Evolutionary conservation across 768 basidiomycete species (phyloP), one percentile per base, ranked within the genome.

Genomic region (Hydnomerulius pinastri): DNA sequence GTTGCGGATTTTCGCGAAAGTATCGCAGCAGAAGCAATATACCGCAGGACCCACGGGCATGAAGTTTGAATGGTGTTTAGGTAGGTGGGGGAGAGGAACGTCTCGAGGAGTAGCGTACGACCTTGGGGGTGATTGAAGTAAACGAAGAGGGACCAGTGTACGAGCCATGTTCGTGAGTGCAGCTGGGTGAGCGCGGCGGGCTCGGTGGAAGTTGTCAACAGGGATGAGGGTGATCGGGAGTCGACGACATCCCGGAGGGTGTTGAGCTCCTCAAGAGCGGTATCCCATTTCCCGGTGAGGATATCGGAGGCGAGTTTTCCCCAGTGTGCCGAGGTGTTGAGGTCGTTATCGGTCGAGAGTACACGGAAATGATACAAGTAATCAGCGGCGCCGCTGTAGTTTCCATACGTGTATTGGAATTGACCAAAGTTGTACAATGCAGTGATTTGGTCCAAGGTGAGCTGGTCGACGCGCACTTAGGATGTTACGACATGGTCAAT

Each of bases 361-460:
- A 98, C 88, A 48, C 95, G 92, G 80, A 98, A 99, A 67, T 98
- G 96, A 77, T 98, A 98, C 48, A 99, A 79, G 74, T 97, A 98
- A 71, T 98, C 93, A 41, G 95, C 94, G 13, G 97, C 94, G 42
- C 91, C 91, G 61, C 86, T 87, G 77, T 99, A 99, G 71, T 93
- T 92, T 37, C 97, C 97, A 68, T 92, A 92, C n/a, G 96, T 91
- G 73, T 92, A 99, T 73, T 97, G 95, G 76, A 95, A 98, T 66
- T 98, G 90, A 46, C 97, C 97, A 72, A 96, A 98, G 73, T 94
- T 92, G 77, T 99, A 98, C 8, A 99, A 77, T 1, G 91, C 90
- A 36, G 86, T 90, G 66, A 98, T 97, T 82, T 97, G 92, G 51
- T 96, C 94, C 52, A 94, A 76, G 13, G 90, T 93, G 50, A 99